A percentile compares a stretch with the other conserved stretches of the same genome.
Evolutionary conservation across 2,329 filamentous ascomycete species (phyloP).

Genomic region (Helicocarpus griseus): DNA sequence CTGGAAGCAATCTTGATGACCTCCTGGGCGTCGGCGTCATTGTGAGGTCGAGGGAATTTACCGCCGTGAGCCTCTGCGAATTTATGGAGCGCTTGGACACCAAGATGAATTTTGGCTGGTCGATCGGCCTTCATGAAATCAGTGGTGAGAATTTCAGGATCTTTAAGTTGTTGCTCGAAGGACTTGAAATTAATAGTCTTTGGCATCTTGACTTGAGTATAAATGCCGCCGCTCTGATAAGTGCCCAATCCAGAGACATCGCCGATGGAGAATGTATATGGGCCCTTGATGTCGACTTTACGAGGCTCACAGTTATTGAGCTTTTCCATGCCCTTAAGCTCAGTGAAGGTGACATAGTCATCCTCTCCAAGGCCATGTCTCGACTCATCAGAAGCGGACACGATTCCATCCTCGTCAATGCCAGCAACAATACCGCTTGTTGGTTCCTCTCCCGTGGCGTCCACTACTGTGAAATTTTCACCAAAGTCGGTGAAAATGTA

Average conservation of each 20-base stretch:
- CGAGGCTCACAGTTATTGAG: constrained; percentile 75
- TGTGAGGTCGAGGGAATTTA: constrained; percentile 70
- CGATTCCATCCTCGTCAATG: constrained; percentile 80
- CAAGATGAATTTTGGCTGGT: constrained; percentile 81
- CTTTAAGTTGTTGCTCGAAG: constrained; percentile 66
- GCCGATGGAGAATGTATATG: constrained; percentile 95
- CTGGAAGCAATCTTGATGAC: constrained; percentile 65
- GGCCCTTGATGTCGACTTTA: constrained; percentile 88
- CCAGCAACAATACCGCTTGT: constrained; percentile 79
- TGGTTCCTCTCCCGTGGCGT: constrained; percentile 82
- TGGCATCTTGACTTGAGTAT: constrained; percentile 97
- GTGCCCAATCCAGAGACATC: constrained; percentile 79
- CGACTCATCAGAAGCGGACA: constrained; percentile 89
- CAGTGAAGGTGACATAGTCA: constrained; percentile 90
- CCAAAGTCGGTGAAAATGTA: constrained; percentile 97
- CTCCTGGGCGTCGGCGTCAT: constrained; percentile 71
- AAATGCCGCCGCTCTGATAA: constrained; percentile 82
- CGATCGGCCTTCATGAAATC: constrained; percentile 98
- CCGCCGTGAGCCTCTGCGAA: constrained; percentile 65
- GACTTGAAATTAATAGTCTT: constrained; percentile 84
- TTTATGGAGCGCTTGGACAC: constrained; percentile 82
- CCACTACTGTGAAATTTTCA: constrained; percentile 80
- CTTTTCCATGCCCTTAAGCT: constrained; percentile 83
- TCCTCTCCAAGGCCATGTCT: constrained; percentile 93
- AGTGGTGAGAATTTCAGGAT: constrained; percentile 81